Evolutionary conservation across 306 rosid genomes (phyloP), one percentile per base, ranked within the genome.

Genomic region (Acacia confusa): DNA sequence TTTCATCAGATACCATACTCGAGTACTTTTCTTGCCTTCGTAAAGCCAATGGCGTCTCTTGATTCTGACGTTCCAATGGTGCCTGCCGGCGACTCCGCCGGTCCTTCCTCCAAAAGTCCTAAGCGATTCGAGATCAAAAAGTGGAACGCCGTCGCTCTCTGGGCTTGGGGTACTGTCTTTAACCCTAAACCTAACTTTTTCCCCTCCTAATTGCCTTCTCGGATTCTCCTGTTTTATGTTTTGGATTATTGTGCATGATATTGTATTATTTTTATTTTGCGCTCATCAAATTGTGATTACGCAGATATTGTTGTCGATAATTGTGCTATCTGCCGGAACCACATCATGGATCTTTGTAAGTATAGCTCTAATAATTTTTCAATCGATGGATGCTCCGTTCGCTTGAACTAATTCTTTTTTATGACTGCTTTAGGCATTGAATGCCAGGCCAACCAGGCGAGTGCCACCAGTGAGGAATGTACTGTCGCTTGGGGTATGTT

Each of bases 301-400:
- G 92, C 91, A 95, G 97, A 95, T 78, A 95, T 95, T 64, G 95
- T 91, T 52, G 99, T 95, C n/a, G 99, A 95, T 75, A 93, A 93
- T 71, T 93, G 99, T 61, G 99, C 99, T 40, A 95, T 95, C 64
- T 95, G 95, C 83, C 78, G 97, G 74, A 95, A 95, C 85, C 99
- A 95, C 81, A 93, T 95, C 84, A 93, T 91, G 97, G 99, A 95
- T 90, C 99, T 90, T 5, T 95, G 97, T 92, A 81, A 87, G 95
- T 65, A 7, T 15, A 11, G 68, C 68, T 50, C 47, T 41, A 10
- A 12, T 78, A 1, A 3, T 17, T 15, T 74, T 34, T 24, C 6
- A 22, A 34, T 10, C 14, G n/a, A 22, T 68, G 43, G 44, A 40
- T 86, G 17, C 1, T 70, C n/a, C 72, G 13, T 30, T 58, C n/a